Base-by-base conservation (phyloP, 2,329 filamentous ascomycete species). In the Calonectria pseudoreteaudii region DNA sequence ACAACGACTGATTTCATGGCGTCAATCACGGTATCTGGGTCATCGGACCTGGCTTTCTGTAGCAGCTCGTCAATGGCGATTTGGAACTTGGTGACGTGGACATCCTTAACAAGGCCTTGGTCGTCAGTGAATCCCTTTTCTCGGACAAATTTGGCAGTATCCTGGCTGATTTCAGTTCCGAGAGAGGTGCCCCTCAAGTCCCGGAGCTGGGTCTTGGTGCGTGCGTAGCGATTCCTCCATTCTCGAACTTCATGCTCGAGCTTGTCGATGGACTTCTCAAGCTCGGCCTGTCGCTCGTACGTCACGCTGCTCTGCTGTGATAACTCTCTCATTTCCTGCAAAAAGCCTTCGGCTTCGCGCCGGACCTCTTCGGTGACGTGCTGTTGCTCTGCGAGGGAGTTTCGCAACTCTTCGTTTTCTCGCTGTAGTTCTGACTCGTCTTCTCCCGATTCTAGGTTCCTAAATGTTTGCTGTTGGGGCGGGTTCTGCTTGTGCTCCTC, bases 51-150 rank as follows among this genome's bases (percentile, higher is more conserved):
- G 23, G 95, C 95, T 50, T 90, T 91, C 76, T 93, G 93, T 44
- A 99, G 88, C 49, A 98, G 89, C 80, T 98, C 96, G 82, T 99
- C 96, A 74, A 99, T 94, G 28, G 95, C 91, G 74, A 98, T 93
- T 84, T 99, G 97, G 87, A 98, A 98, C 81, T 95, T 96, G 66
- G 96, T 98, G 77, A 99, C 92, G 82, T 98, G 94, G 16, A 98
- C 91, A 84, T 98, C 97, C 85, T 94, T 96, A 79, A 99, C 92
- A 28, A 97, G 84, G 8, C 97, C 97, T 73, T 92, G 90, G 16
- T 93, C 90, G 47, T 93, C 90, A 28, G 91, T 90, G 77, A 97
- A 93, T 31, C 89, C 91, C 80, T 90, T 90, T 67, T 94, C 92
- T 66, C 91, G 90, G 50, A 92, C 85, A 75, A 92, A 91, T 76